Conservation (phyloP, 352 stramenopile genomes). For the Phytopythium delawarense region DNA sequence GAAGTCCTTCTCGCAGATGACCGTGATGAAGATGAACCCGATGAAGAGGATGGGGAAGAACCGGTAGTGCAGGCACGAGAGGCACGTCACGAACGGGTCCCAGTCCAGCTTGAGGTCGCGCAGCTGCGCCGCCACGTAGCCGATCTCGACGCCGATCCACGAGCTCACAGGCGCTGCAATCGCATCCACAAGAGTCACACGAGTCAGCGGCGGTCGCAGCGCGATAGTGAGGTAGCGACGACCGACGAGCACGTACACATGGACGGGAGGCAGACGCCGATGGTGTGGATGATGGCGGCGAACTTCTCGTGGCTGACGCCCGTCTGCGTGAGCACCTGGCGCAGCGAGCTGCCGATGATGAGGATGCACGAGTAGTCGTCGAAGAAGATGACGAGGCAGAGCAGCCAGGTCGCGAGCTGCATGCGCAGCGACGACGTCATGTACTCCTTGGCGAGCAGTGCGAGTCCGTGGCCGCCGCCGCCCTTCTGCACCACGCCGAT, state of each 20-base stretch:
- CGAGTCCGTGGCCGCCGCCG: slow-evolving; percentile 81
- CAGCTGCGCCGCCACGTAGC: slow-evolving; percentile 78
- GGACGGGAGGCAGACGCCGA: slow-evolving; percentile 83
- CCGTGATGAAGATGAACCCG: slow-evolving; percentile 88
- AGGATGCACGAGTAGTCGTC: slow-evolving; percentile 92
- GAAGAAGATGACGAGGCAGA: slow-evolving; percentile 90
- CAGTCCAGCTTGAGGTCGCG: slow-evolving; percentile 75
- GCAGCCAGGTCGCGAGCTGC: slow-evolving; percentile 78
- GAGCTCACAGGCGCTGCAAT: slow-evolving; percentile 72
- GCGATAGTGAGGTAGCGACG: background rate
- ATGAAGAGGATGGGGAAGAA: slow-evolving; percentile 90
- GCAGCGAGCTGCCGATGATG: slow-evolving; percentile 86
- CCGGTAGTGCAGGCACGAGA: slow-evolving; percentile 81
- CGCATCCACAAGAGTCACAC: background rate
- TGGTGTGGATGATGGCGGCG: slow-evolving; percentile 85
- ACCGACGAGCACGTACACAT: slow-evolving; percentile 49
- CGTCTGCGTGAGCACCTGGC: slow-evolving; percentile 75
- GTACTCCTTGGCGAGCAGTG: slow-evolving; percentile 70
- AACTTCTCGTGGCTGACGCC: slow-evolving; percentile 88
- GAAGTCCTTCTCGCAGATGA: slow-evolving; percentile 87
- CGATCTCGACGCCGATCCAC: slow-evolving; percentile 89
- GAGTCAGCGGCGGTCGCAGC: background rate
- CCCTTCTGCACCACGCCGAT: slow-evolving; percentile 89
- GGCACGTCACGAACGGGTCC: slow-evolving; percentile 85
- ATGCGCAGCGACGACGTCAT: slow-evolving; percentile 82